Evolutionary conservation across 768 basidiomycete species (phyloP).

Genomic region (Russula earlei): DNA sequence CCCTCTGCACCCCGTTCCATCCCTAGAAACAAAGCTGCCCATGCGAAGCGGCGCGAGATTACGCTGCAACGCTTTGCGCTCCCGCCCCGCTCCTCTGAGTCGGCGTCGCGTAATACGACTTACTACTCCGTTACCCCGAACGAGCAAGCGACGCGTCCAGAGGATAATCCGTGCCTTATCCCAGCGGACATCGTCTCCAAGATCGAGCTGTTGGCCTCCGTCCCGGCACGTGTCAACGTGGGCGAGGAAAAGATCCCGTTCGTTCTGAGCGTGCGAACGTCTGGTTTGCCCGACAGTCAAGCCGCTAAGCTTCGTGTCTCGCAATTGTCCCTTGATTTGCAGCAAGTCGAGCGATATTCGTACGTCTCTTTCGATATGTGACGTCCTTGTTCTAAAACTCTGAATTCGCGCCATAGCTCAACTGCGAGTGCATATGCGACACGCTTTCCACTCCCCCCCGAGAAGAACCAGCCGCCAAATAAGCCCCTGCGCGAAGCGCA

Average conservation of each 20-base stretch:
- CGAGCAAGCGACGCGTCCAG: conserved; percentile 3
- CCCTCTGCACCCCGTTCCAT: conserved; percentile 50
- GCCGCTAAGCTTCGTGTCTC: conserved; percentile 48
- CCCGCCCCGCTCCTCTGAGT: conserved; percentile 29
- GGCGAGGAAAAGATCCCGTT: conserved; percentile 43
- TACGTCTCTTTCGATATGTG: conserved; percentile 26
- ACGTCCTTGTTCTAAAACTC: background rate
- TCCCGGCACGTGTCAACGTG: conserved; percentile 46
- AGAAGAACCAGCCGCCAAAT: conserved; percentile 51
- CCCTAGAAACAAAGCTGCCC: conserved; percentile 33
- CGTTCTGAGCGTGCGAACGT: conserved; percentile 49
- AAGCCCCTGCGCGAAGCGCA: conserved; percentile 48
- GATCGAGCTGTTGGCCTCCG: conserved; percentile 53
- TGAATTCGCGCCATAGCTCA: conserved; percentile 18
- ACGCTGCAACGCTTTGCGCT: conserved; percentile 42
- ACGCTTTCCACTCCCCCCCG: conserved; percentile 47
- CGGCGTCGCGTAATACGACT: conserved; percentile 24
- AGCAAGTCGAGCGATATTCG: conserved; percentile 63
- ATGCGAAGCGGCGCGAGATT: conserved; percentile 36
- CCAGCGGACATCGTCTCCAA: conserved; percentile 48
- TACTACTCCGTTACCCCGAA: conserved; percentile 27
- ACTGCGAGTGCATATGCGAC: conserved; percentile 34
- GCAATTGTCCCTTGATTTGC: conserved; percentile 45
- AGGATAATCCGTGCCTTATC: conserved; percentile 28
- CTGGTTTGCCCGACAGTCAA: conserved; percentile 38